Base-by-base conservation (phyloP, 257 asterid genomes). In the Nicotiana benthamiana region DNA sequence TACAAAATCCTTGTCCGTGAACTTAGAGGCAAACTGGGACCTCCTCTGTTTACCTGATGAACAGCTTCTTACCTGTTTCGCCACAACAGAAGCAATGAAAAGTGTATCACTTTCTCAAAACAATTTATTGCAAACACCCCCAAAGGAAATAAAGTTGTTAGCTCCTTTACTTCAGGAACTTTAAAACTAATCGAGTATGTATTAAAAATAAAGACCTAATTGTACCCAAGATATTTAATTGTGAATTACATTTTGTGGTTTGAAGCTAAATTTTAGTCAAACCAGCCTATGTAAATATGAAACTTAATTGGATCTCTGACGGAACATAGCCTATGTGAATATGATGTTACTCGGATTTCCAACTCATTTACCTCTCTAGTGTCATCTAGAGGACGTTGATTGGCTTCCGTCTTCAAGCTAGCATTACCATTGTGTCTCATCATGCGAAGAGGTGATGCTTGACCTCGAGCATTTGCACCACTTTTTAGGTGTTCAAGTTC, bases 21-120 rank as follows among this genome's bases (percentile, higher is more conserved):
- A 93, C 90, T 94, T 92, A 62, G 97, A 90, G 80, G 97, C 94
- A 59, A 89, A 62, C 30, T 89, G 86, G 17, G 96, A 70, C 81
- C 90, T 87, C 82, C 95, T 90, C 81, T 93, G 98, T 87, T 90
- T 94, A 43, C 90, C 95, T 15, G 96, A 86, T 62, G 97, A 93
- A 84, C 89, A 85, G 66, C 97, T 91, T 84, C 97, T 84, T 62
- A 82, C 91, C 98, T 94, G 90, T 63, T n/a, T 84, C 80, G 75
- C 79, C 75, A 51, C 66, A 84, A 81, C 54, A 83, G 81, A 53
- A 67, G 80, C 24, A 46, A 72, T 0, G 15, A 46, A 40, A 52
- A n/a, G 32, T 20, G 1, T 16, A 54, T 54, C n/a, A 54, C 61
- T 54, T 54, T 54, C 61, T 54, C 9, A 8, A 54, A 54, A 54